Evolutionary conservation across 1,284 basidiomycete genomes (phyloP).

Genomic region (Neolentinus lepideus): DNA sequence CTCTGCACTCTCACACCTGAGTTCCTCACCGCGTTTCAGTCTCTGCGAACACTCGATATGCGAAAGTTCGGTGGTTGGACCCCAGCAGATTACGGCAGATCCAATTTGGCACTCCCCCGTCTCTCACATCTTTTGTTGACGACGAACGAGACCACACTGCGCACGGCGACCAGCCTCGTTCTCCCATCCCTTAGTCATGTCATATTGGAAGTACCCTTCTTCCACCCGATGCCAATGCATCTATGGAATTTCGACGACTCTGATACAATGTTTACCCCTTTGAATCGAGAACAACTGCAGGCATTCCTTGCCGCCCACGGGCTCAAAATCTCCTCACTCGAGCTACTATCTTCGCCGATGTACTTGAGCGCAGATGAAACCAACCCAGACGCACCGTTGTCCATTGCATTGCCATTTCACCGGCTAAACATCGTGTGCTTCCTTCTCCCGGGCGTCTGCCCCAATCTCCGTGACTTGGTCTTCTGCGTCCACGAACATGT

Average conservation of each 20-base stretch:
- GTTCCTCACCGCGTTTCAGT: constrained; percentile 29
- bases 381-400: background rate
- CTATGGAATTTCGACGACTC: constrained; percentile 15
- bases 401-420: background rate
- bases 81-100: constrained; percentile 3
- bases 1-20: constrained; percentile 14
- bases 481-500: constrained; percentile 19
- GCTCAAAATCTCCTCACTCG: constrained; percentile 27
- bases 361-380: constrained; percentile 13
- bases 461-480: constrained; percentile 34
- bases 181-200: constrained; percentile 28
- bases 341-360: constrained; percentile 30
- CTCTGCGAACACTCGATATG: constrained; percentile 32
- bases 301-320: constrained; percentile 36
- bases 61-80: constrained; percentile 20
- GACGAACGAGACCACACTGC: constrained; percentile 23
- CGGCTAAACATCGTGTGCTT: constrained; percentile 32
- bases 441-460: constrained; percentile 32
- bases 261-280: constrained; percentile 12
- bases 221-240: constrained; percentile 13
- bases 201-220: constrained; percentile 16
- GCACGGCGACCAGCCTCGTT: constrained; percentile 23
- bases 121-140: constrained; percentile 32
- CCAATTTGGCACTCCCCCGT: constrained; percentile 22
- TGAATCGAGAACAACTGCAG: constrained; percentile 14